A percentile compares a stretch with the other conserved stretches of the same genome.
phyloP scores from a whole-genome alignment of 495 filamentous ascomycete genomes.

The Aspergillus conjunctus region DNA sequence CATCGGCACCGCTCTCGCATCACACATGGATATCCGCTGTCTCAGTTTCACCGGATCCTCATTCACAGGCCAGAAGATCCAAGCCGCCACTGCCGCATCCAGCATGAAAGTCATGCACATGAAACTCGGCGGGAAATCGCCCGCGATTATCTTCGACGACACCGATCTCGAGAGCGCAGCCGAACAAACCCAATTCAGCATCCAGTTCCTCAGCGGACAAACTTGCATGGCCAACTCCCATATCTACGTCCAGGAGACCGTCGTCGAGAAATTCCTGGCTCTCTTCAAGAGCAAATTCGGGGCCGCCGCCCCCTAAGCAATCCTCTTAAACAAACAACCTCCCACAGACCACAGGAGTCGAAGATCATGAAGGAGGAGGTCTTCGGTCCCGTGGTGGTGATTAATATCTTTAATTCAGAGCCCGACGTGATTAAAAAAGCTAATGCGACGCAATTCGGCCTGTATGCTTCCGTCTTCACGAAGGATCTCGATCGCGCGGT shows the following conservation, averaged over 20 bases:
- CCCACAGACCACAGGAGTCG: slow-evolving; percentile 79
- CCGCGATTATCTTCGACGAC: slow-evolving; percentile 84
- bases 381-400: slow-evolving; percentile 85
- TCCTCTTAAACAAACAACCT: slow-evolving; percentile 71
- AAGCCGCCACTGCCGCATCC: slow-evolving; percentile 75
- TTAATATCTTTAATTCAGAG: slow-evolving; percentile 78
- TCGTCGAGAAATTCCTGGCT: slow-evolving; percentile 75
- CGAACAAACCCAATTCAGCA: slow-evolving; percentile 74
- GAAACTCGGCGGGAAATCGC: slow-evolving; percentile 91
- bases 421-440: slow-evolving; percentile 77
- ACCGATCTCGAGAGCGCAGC: slow-evolving; percentile 84
- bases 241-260: slow-evolving; percentile 76
- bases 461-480: slow-evolving; percentile 82
- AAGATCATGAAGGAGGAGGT: slow-evolving; percentile 69
- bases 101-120: slow-evolving; percentile 93
- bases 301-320: slow-evolving; percentile 69
- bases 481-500: slow-evolving; percentile 63
- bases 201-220: slow-evolving; percentile 77
- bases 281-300: slow-evolving; percentile 67
- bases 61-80: slow-evolving; percentile 78
- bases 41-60: slow-evolving; percentile 90
- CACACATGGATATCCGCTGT: slow-evolving; percentile 70
- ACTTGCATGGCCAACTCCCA: slow-evolving; percentile 89
- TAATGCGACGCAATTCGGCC: slow-evolving; percentile 81
- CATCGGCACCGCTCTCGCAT: slow-evolving; percentile 51